Conservation (phyloP, 768 basidiomycete genomes). For the Kwoniella europaea region DNA sequence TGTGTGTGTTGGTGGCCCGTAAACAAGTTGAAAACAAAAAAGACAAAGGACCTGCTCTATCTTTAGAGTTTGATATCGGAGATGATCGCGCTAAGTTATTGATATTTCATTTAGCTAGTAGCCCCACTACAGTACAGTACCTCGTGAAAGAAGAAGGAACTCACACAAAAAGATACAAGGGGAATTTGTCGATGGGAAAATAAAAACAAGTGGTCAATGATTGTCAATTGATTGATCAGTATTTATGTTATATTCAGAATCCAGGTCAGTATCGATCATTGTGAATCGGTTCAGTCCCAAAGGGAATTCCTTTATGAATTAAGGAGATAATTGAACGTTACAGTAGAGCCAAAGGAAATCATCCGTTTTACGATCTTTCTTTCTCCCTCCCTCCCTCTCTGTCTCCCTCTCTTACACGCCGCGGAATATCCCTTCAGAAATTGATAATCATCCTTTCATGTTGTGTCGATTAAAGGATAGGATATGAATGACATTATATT, state of each 20-base stretch:
- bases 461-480: no score
- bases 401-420: no score
- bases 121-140: not conserved
- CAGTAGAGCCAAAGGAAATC: no score
- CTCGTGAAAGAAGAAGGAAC: not conserved
- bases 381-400: no score
- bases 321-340: no score
- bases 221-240: not conserved
- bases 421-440: no score
- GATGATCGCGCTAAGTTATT: not conserved
- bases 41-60: conserved; percentile 11
- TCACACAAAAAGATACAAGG: not conserved
- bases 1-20: not conserved
- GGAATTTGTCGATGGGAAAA: not conserved
- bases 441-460: no score
- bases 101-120: not conserved
- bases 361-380: no score
- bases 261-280: not conserved
- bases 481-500: no score
- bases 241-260: not conserved
- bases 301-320: no score
- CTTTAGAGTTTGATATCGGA: not conserved
- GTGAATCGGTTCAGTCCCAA: no score
- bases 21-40: not conserved
- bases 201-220: not conserved